Conservation (phyloP, 2,329 filamentous ascomycete species). For the Epicoccum sorghinum region DNA sequence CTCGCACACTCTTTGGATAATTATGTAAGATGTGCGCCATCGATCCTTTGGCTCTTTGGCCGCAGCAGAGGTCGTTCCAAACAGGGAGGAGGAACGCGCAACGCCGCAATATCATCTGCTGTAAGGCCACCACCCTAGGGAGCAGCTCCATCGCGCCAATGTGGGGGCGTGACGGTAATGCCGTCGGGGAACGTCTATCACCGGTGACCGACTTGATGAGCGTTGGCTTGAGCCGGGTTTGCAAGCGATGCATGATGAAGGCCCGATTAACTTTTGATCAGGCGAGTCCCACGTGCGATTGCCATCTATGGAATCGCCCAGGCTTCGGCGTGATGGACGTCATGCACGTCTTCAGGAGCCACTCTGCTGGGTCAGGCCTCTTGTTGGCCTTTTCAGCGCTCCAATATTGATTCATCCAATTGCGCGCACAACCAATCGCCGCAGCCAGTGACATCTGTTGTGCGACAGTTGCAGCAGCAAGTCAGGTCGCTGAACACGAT, state of each 20-base stretch:
- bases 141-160: slow-evolving; percentile 9
- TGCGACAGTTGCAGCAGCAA: slow-evolving; percentile 26
- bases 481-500: slow-evolving; percentile 24
- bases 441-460: slow-evolving; percentile 29
- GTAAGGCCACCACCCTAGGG: slow-evolving; percentile 22
- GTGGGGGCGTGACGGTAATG: slow-evolving; percentile 14
- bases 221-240: slow-evolving; percentile 11
- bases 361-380: slow-evolving; percentile 35
- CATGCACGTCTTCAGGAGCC: slow-evolving; percentile 40
- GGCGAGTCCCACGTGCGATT: slow-evolving; percentile 36
- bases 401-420: slow-evolving; percentile 25
- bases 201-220: slow-evolving; percentile 11
- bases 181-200: slow-evolving; percentile 18
- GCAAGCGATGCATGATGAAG: slow-evolving; percentile 5
- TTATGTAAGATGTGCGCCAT: too few species aligned
- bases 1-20: not conserved
- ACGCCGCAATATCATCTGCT: slow-evolving; percentile 13
- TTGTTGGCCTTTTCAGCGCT: slow-evolving; percentile 14
- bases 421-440: slow-evolving; percentile 23
- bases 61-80: not conserved
- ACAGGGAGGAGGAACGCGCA: slow-evolving; percentile 13
- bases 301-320: slow-evolving; percentile 25
- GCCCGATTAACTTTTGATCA: slow-evolving; percentile 22
- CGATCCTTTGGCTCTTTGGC: too few species aligned
- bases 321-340: slow-evolving; percentile 30